Conservation (phyloP, 2,329 filamentous ascomycete species). For the Elsinoe perseae region DNA sequence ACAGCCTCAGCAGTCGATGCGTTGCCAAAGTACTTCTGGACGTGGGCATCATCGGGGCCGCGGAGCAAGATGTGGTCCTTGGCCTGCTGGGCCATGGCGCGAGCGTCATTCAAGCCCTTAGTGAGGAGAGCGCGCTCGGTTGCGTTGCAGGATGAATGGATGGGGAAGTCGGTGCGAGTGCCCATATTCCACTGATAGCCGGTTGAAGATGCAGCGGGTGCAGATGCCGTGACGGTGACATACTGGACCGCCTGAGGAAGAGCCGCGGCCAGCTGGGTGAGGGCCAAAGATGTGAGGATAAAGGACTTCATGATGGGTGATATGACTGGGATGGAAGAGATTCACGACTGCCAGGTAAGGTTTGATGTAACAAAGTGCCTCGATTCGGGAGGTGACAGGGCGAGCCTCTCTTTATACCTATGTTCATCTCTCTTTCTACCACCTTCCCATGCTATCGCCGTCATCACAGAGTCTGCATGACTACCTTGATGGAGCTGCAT, state of each 20-base stretch:
- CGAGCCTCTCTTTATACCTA: neutral
- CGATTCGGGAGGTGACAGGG: too few relatives aligned
- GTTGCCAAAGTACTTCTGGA: constrained; percentile 60
- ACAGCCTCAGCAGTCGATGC: constrained; percentile 50
- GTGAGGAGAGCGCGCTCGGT: constrained; percentile 52
- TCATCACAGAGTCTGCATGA: neutral
- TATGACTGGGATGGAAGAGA: neutral
- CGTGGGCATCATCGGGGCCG: constrained; percentile 52
- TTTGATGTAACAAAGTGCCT: neutral
- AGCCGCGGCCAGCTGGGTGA: neutral
- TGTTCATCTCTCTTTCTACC: neutral
- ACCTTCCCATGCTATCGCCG: neutral
- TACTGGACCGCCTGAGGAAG: constrained; percentile 5
- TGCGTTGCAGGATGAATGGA: constrained; percentile 59
- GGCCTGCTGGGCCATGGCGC: constrained; percentile 53
- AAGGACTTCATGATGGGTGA: constrained; percentile 6
- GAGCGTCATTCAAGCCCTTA: constrained; percentile 51
- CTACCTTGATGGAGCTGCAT: constrained; percentile 14
- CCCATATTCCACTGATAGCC: constrained; percentile 8
- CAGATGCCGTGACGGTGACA: neutral
- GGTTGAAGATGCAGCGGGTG: neutral
- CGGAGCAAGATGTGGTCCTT: constrained; percentile 53
- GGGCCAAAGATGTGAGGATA: neutral
- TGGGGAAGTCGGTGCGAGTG: constrained; percentile 29
- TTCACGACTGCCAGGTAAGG: neutral